Evolutionary conservation across 345 rosid species (phyloP).

Genomic region (Punica granatum): DNA sequence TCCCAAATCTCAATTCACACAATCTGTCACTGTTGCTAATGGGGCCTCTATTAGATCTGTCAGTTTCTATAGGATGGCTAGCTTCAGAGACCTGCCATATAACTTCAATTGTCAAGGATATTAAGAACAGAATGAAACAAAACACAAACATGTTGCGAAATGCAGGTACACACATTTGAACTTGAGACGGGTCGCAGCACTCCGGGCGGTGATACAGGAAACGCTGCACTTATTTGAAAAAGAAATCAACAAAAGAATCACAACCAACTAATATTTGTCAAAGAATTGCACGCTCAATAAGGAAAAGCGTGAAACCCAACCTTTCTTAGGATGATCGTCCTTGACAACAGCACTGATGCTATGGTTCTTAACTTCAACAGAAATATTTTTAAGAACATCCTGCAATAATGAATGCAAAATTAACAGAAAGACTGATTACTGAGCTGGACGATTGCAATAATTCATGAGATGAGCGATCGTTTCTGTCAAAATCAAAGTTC

Average conservation of each 20-base stretch:
- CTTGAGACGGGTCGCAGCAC: conserved; percentile 16
- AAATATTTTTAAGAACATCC: conserved; percentile 13
- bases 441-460: background rate
- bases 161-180: conserved; percentile 30
- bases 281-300: background rate
- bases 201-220: conserved; percentile 14
- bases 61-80: conserved; percentile 12
- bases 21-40: conserved; percentile 37
- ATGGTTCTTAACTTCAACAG: conserved; percentile 24
- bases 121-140: conserved; percentile 2
- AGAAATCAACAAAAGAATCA: background rate
- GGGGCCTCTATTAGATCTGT: conserved; percentile 14
- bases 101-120: conserved; percentile 5
- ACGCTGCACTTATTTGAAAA: conserved; percentile 24
- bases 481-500: background rate
- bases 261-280: conserved; percentile 2
- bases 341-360: conserved; percentile 14
- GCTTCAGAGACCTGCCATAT: conserved; percentile 33
- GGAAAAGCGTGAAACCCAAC: conserved; percentile 18
- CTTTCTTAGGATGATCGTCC: conserved; percentile 20
- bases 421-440: background rate
- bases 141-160: background rate
- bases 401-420: background rate
- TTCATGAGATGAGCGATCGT: background rate
- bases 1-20: conserved; percentile 78